Percentiles rank a stretch among this genome's conserved stretches.
phyloP scores from a whole-genome alignment of 176 grass and related monocot genomes.

The Phragmites australis region DNA sequence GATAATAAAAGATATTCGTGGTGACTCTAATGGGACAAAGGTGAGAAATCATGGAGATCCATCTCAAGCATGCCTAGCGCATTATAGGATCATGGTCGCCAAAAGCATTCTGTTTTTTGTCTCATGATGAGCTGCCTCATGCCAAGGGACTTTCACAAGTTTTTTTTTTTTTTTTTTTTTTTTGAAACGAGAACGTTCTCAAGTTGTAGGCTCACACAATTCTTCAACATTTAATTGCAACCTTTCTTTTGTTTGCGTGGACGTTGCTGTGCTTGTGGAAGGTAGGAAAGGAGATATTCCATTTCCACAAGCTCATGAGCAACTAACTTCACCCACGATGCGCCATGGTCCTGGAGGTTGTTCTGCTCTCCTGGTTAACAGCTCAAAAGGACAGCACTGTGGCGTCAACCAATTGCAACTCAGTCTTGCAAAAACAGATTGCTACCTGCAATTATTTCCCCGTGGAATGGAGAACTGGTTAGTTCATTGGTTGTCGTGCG shows the following conservation, averaged over 20 bases:
- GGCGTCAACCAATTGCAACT: neutral
- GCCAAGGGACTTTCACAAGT: neutral
- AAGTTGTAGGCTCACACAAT: neutral
- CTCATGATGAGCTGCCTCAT: conserved; percentile 12
- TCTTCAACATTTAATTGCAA: neutral
- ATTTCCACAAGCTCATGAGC: neutral
- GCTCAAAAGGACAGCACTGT: neutral
- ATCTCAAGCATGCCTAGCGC: neutral
- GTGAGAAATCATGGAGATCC: neutral
- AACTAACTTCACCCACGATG: conserved; percentile 19
- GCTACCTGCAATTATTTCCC: neutral
- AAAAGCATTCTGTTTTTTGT: conserved; percentile 31
- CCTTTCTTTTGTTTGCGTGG: neutral
- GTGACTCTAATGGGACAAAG: conserved; percentile 21
- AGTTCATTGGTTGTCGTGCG: neutral
- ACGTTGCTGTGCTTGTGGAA: conserved; percentile 22
- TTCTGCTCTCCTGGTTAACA: neutral
- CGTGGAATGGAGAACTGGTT: neutral
- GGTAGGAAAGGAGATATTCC: neutral
- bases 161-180: no score
- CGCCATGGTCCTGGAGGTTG: no score
- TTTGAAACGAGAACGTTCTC: no score
- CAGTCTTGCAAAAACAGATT: no score
- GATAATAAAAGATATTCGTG: neutral
- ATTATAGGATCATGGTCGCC: neutral